Evolutionary conservation across 306 rosid species (phyloP), one percentile per base, ranked within the genome.

Genomic region (Cucumis sativus): DNA sequence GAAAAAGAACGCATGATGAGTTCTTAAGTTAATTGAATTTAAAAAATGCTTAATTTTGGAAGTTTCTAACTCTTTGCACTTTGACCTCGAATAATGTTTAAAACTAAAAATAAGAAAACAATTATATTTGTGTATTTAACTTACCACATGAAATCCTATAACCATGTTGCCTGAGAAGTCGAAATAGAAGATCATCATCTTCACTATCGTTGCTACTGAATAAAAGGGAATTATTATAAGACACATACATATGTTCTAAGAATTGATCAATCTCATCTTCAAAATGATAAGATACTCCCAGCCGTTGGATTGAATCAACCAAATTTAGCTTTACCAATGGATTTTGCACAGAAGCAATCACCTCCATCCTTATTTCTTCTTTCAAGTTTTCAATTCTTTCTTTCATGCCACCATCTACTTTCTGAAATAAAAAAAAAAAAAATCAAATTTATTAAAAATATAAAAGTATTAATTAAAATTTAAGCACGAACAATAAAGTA

Each of bases 91-190:
- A 28, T 28, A 3, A 28, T 28, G 30, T 28, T 37, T 4, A 37
- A 35, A 35, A 35, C 39, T 35, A 35, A 35, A 35, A 35, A 35
- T 3, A 41, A 43, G 10, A 43, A 9, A 43, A 43, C 2, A 35
- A 35, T 3, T 3, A 35, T 43, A 3, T 43, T 10, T 45, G 15
- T 45, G 52, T 47, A 8, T 47, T 28, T 28, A 47, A 47, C 79
- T 7, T 37, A 89, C 87, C 77, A 8, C 86, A 55, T 15, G 88
- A 79, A 79, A 83, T 59, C 2, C 13, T 73, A 59, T 78, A 68
- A 33, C 90, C 88, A 0, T 80, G 83, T 67, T 89, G 90, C 13
- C 94, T 83, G 12, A 87, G 39, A 43, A 89, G 21, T 56, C 90
- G 84, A 79, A 89, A 89, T 13, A 81, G 73, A 45, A 87, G 79